These are phyloP conservation scores for Phytophthora sp. DNA, from an alignment of 352 stramenopile species.

Conservation along the genomic window DNA sequence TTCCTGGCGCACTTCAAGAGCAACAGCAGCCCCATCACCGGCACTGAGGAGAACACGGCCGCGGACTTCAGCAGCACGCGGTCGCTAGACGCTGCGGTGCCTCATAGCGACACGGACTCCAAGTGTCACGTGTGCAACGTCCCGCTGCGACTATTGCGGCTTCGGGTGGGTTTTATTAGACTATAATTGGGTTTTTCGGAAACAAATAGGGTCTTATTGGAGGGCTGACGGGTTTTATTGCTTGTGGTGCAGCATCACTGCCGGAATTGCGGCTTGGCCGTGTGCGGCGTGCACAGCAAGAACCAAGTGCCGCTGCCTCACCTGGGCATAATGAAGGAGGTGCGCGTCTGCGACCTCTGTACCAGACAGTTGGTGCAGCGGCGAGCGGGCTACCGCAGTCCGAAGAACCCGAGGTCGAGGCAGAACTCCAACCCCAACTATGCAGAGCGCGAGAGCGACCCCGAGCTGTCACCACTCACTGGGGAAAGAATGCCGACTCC, in stretches of 20 bases:
- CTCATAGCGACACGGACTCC: constrained; percentile 34
- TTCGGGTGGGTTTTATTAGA: constrained; percentile 50
- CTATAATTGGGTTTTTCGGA: background rate
- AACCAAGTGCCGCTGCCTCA: constrained; percentile 81
- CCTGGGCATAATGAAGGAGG: constrained; percentile 74
- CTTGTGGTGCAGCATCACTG: constrained; percentile 54
- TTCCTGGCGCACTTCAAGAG: constrained; percentile 59
- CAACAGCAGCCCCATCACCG: constrained; percentile 5
- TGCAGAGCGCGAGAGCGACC: constrained; percentile 35
- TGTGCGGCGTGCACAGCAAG: constrained; percentile 79
- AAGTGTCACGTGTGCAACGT: constrained; percentile 78
- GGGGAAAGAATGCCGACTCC: constrained; percentile 22
- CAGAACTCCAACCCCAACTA: constrained; percentile 28
- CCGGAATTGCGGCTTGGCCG: constrained; percentile 64
- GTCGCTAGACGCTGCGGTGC: constrained; percentile 18
- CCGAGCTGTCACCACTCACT: constrained; percentile 31
- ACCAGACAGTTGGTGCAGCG: constrained; percentile 72
- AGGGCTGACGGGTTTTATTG: background rate
- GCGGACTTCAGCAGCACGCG: constrained; percentile 19
- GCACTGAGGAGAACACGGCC: constrained; percentile 16
- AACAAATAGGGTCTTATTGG: background rate
- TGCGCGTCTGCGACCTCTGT: constrained; percentile 78
- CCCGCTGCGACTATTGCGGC: constrained; percentile 49
- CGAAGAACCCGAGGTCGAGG: constrained; percentile 25
- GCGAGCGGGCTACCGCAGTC: constrained; percentile 67